Evolutionary conservation across 2,329 filamentous ascomycete genomes (phyloP).

Genomic region (Macrophomina pseudophaseolina): DNA sequence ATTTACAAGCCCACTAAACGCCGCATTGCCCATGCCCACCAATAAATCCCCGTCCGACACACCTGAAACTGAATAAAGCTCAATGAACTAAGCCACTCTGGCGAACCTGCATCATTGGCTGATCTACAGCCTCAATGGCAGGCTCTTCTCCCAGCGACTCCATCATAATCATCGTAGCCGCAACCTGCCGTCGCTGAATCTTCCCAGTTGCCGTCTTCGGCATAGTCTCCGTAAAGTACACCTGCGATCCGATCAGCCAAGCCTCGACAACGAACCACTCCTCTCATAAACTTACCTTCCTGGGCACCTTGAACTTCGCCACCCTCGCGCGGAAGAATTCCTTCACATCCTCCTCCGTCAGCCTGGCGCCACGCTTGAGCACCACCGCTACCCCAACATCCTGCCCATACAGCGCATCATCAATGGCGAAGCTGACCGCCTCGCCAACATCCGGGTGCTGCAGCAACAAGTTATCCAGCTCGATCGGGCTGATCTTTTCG

Average conservation of each 20-base stretch:
- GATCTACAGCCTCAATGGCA: neutral
- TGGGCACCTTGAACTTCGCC: constrained; percentile 79
- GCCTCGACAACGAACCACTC: too few relatives aligned
- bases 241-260: constrained; percentile 44
- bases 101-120: neutral
- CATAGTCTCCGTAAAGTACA: constrained; percentile 58
- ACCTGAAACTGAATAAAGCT: neutral
- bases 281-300: constrained; percentile 60
- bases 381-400: constrained; percentile 77
- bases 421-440: constrained; percentile 77
- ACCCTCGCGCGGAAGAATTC: constrained; percentile 68
- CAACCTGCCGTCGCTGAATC: constrained; percentile 32
- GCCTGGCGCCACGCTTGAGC: constrained; percentile 61
- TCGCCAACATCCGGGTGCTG: constrained; percentile 71
- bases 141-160: constrained; percentile 3
- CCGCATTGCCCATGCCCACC: neutral
- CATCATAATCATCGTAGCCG: constrained; percentile 28
- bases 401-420: constrained; percentile 77
- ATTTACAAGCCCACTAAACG: neutral
- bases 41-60: too few relatives aligned
- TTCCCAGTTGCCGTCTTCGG: constrained; percentile 41
- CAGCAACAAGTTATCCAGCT: constrained; percentile 77
- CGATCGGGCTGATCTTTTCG: constrained; percentile 81
- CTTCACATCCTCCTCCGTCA: constrained; percentile 63
- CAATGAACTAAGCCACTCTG: neutral